Evolutionary conservation across 2,329 filamentous ascomycete genomes (phyloP), one percentile per base, ranked within the genome.

Genomic region (Alternaria brassicicola): DNA sequence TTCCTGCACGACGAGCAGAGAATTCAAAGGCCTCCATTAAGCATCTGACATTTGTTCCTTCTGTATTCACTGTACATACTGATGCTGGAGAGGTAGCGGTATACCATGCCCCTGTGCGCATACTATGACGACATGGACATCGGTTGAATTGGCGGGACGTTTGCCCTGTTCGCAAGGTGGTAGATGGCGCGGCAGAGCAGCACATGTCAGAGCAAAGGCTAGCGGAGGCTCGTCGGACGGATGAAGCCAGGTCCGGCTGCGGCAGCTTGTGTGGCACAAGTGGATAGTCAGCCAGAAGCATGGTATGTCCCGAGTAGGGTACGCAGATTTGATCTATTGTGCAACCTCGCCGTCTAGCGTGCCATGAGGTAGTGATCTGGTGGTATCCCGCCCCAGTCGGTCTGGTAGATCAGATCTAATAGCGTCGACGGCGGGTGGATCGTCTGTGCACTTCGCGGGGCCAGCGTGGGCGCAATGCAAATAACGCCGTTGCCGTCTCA

Each of bases 361-460:
- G 42, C 3, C n/a, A 25, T 53, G 51, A 54, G 50, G 55, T 30
- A 43, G 26, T 43, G 42, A 31, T 33, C 38, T 45, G 38, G 36
- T 33, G 41, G 39, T 38, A 43, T 39, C 36, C 47, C 39, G 47
- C 23, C 54, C 51, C 31, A 45, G 57, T 54, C 49, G 39, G 30
- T 36, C 50, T 36, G 59, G 38, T 33, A 39, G 55, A 60, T 60
- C 42, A 17, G 53, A 55, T 49, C 51, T 53, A 56, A 57, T 62
- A 61, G 57, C 54, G 57, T 52, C 52, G 57, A 53, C 35, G 54
- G 36, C 45, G 52, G 59, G 57, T 51, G 54, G 38, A 49, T 52
- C 52, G 63, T 64, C 63, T 64, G 65, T 67, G 65, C 55, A 49
- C 38, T 54, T 58, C 55, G 55, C 65, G 61, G 65, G 63, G 65